Base-by-base conservation (phyloP, 352 stramenopile species). In the Globisporangium parvum region DNA sequence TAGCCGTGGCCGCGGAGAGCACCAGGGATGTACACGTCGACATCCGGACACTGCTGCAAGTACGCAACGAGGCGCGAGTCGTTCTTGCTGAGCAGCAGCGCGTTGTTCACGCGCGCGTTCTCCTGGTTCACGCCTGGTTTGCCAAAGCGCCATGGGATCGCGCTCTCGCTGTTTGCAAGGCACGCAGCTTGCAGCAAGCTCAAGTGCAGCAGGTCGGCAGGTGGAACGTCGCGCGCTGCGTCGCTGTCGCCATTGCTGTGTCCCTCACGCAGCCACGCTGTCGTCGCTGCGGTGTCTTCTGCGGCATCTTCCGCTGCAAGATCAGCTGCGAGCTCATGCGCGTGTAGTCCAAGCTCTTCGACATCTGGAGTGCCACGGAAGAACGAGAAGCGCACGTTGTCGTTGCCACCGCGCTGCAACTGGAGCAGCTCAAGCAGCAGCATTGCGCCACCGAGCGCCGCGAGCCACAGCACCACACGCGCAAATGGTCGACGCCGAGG, bases 1-100 rank as follows among this genome's bases (percentile, higher is more conserved):
- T 91, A 75, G 8, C 70, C 62, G 28, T 72, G 67, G 28, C 67
- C 71, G 21, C 75, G 62, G 33, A 84, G 48, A 0, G 60, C 49
- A 0, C 37, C 57, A 0, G 80, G 77, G 3, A 86, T 45, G 64
- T 76, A 89, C 21, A 89, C 50, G 53, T 91, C 80, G 40, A 91
- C 53, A 17, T 78, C 70, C 0, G 78, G 68, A 45, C 80, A 91
- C 53, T 82, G 60, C 11, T 56, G 62, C 20, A 91, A 63, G 17
- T 71, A 52, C 8, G 75, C 57, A 6, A 88, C 21, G 31, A 88
- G 47, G 3, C 60, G 6, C 26, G 71, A 63, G 57, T 75, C 63
- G 51, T 69, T 57, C 23, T 63, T 47, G 17, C 70, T 59, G 31
- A 83, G 21, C 40, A 66, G 64, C 15, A 57, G 59, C 35, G 58